Evolutionary conservation across 2,329 filamentous ascomycete genomes (phyloP), one percentile per base, ranked within the genome.

Genomic region (Dactylellina sp.): DNA sequence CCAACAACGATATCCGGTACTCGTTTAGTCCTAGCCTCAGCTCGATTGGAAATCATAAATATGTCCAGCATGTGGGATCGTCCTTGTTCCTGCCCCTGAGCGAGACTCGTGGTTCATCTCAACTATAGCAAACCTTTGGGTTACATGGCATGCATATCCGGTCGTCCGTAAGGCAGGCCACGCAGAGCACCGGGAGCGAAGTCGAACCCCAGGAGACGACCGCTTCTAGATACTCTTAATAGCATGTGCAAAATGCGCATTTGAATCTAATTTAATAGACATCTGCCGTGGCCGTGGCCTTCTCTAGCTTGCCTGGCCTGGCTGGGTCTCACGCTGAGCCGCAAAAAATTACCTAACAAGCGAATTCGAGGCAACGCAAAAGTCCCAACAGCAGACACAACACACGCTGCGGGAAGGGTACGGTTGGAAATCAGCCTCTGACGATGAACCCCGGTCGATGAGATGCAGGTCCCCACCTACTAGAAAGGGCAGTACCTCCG

Each of bases 401-500:
- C 66, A 28, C 65, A 50, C 24, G 9, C 1, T 9, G 42, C 53
- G 62, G 62, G 42, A 42, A 46, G 24, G 18, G n/a, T n/a, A n/a
- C n/a, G n/a, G n/a, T n/a, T n/a, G n/a, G n/a, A n/a, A n/a, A n/a
- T n/a, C n/a, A n/a, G n/a, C n/a, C n/a, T n/a, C 28, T 32, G 9
- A 9, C 28, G 28, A 32, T 4, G 4, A 32, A 47, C 60, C 68
- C 60, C 24, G 35, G 49, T 59, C 47, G 24, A 20, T 28, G 47
- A 59, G 60, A 49, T 55, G 55, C 46, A 61, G 47, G 68, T 65
- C 60, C 55, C 60, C 68, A 72, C 68, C 68, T 72, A 37, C 68
- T 42, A 14, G 11, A 72, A 72, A 61, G 44, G 60, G 68, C 53
- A 65, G 68, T 72, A 65, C 47, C 59, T 72, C 68, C 68, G 68